Conservation (phyloP, 2,329 filamentous ascomycete species). For the Parasarocladium wereldwijsianum region DNA sequence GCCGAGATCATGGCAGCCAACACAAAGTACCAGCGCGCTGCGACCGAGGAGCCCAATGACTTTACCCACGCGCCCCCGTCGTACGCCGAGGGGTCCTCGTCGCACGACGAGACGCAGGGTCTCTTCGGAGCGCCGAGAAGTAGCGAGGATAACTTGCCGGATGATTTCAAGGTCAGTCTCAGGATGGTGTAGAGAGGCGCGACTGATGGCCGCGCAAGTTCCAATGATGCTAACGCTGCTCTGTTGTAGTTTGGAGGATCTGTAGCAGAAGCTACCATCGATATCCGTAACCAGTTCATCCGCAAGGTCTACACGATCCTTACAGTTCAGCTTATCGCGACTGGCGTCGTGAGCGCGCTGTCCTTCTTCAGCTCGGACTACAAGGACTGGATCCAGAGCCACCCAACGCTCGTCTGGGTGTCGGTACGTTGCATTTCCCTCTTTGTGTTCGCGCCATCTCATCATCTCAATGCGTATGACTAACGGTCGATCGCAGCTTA, state of each 20-base stretch:
- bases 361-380: conserved; percentile 76
- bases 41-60: conserved; percentile 75
- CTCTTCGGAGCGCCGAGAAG: conserved; percentile 55
- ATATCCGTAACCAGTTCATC: conserved; percentile 93
- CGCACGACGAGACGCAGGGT: conserved; percentile 38
- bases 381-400: conserved; percentile 72
- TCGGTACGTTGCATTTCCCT: conserved; percentile 38
- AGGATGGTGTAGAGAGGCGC: too few species aligned
- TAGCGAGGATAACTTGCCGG: conserved; percentile 83
- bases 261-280: conserved; percentile 83
- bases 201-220: too few species aligned
- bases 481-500: too few species aligned
- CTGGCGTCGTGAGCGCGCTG: conserved; percentile 63
- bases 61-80: conserved; percentile 73
- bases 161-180: conserved; percentile 75
- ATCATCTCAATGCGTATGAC: too few species aligned
- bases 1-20: conserved; percentile 53
- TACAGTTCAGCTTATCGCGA: conserved; percentile 84
- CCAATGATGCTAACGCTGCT: not conserved
- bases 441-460: conserved; percentile 1
- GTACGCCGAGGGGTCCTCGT: conserved; percentile 42
- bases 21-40: conserved; percentile 69
- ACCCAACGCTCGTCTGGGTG: conserved; percentile 72
- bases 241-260: conserved; percentile 65
- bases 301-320: conserved; percentile 97